A percentile compares a stretch with the other conserved stretches of the same genome.
Conservation (phyloP, 2,329 filamentous ascomycete genomes). For the Aspergillus costaricaensis region DNA sequence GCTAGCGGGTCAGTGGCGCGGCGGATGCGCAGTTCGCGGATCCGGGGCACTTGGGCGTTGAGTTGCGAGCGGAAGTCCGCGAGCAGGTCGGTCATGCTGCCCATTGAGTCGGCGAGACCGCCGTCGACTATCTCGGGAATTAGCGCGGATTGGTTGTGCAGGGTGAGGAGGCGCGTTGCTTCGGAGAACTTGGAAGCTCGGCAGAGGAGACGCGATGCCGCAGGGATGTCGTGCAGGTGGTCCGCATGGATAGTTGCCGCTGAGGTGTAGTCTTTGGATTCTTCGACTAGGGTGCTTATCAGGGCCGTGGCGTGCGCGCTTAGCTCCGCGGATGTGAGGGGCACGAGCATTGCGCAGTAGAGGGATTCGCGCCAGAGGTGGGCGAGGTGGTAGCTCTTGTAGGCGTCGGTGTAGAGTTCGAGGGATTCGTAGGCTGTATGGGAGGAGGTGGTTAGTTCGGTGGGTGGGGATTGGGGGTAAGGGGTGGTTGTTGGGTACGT, state of each 20-base stretch:
- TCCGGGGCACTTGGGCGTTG: conserved; percentile 78
- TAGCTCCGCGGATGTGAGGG: conserved; percentile 63
- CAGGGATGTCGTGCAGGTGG: conserved; percentile 71
- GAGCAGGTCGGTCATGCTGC: conserved; percentile 82
- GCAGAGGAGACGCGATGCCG: conserved; percentile 76
- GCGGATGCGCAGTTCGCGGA: conserved; percentile 77
- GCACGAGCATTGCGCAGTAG: conserved; percentile 71
- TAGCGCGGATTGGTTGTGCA: conserved; percentile 62
- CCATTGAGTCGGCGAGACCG: conserved; percentile 77
- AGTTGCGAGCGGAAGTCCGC: conserved; percentile 90
- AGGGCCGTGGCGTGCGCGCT: conserved; percentile 70
- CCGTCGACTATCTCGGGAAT: conserved; percentile 71
- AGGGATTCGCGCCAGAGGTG: conserved; percentile 92
- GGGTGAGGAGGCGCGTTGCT: conserved; percentile 74
- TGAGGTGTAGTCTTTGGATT: conserved; percentile 75
- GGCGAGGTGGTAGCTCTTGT: conserved; percentile 78
- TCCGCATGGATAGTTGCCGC: conserved; percentile 81
- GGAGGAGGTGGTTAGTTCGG: neutral
- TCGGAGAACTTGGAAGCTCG: conserved; percentile 85
- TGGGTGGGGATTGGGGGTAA: neutral
- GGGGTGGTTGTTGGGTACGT: conserved; percentile 16
- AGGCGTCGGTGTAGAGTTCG: conserved; percentile 70
- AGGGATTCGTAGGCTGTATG: conserved; percentile 77
- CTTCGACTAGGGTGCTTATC: conserved; percentile 75
- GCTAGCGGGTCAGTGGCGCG: conserved; percentile 82